Evolutionary conservation across 768 basidiomycete genomes (phyloP), one percentile per base, ranked within the genome.

Genomic region (Termitomyces sp.): DNA sequence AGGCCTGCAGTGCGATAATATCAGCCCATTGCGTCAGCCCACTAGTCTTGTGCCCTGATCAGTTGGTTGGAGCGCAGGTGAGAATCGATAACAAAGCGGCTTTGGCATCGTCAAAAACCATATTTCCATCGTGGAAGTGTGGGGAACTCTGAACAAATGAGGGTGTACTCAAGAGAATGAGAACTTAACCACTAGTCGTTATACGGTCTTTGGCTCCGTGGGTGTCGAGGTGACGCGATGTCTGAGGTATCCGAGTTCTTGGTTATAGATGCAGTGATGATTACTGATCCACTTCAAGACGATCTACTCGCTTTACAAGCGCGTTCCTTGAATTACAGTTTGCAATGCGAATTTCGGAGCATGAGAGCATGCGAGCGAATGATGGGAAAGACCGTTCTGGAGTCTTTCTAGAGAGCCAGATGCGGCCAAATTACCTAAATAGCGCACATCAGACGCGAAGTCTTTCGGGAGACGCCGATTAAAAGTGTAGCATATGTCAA

Each of bases 381-480:
- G 52, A 28, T 37, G 45, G 46, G 10, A 18, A 28, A 26, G 37
- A 53, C 42, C 28, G 16, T 39, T 56, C 29, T 31, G 24, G n/a
- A 10, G 34, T 45, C 34, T 8, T 45, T 34, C 9, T 41, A n/a
- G 22, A 51, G 37, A 36, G 51, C 12, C 52, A 46, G 51, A 42
- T 46, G 36, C 54, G 34, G 54, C 29, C 20, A 37, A 34, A 37
- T 28, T 51, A 28, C 41, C 34, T 7, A 22, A 56, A 28, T 31
- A 46, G 36, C 42, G 12, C 20, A 51, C 18, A 45, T 20, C 34
- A 49, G 13, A 6, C n/a, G 57, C 39, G 12, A 45, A 28, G 41
- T 44, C 58, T 36, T 47, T 57, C 59, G 55, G 59, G 13, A 56
- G 52, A 46, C 39, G 28, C 55, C 55, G 59, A 60, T 33, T 31